Base-by-base conservation (phyloP, 2,329 filamentous ascomycete species). In the Monosporascus sp. region DNA sequence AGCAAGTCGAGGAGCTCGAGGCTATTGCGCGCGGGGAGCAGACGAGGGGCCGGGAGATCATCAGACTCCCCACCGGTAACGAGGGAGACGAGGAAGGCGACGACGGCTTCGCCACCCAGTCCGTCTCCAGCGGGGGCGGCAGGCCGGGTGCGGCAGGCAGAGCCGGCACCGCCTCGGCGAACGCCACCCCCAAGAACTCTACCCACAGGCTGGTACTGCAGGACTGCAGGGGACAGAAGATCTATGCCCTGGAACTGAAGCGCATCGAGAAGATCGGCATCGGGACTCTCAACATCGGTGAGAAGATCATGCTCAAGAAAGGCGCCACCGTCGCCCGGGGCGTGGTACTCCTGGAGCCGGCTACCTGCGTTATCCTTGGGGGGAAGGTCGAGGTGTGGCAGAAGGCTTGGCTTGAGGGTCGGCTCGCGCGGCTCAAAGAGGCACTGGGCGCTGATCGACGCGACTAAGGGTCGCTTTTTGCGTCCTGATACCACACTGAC, bases 371-470 rank as follows among this genome's bases (percentile, higher is more conserved):
- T n/a, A 66, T 96, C 2, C 71, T 97, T n/a, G 94, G 94, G 2
- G 94, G 94, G 0, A 95, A 89, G 72, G 80, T 97, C 45, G 91
- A 97, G 51, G 76, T 75, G 0, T 82, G 91, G 78, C 89, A 97
- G 65, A 86, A 83, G 65, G 78, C 78, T 7, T 97, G 93, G 93
- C 78, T 78, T 47, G 82, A 85, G 15, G 84, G 83, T 2, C 79
- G 89, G 58, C 85, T 96, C 68, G 79, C 78, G 48, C 80, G 82
- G 58, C 69, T 97, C 55, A 85, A 83, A 65, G 79, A 81, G 49
- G 80, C 78, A 14, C 80, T 86, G 18, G 75, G 77, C 20, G 67
- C 63, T 40, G 66, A 67, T 37, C 51, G 17, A 35, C 53, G 53
- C 7, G 50, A 54, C 31, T 58, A 47, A 52, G 18, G 6, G 11